phyloP scores from a whole-genome alignment of 352 stramenopile species.

The Globisporangium barbulae region DNA sequence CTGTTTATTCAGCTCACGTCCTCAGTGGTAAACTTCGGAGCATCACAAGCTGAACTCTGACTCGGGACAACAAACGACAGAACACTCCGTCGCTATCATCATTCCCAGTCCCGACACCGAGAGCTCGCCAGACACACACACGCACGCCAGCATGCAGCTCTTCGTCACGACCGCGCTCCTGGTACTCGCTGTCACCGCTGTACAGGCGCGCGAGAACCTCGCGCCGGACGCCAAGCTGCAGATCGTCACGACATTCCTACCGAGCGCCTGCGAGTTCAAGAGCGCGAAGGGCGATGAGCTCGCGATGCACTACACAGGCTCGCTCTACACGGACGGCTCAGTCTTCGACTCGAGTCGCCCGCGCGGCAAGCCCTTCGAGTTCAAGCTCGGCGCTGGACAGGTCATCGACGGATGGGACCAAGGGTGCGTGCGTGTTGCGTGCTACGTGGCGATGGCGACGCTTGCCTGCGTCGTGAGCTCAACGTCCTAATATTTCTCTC shows the following conservation, averaged over 20 bases:
- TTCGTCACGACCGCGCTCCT: slow-evolving; percentile 28
- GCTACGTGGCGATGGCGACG: neutral
- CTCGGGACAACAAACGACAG: neutral
- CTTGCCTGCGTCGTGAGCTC: neutral
- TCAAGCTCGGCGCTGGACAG: slow-evolving; percentile 90
- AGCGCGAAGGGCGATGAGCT: slow-evolving; percentile 84
- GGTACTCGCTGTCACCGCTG: slow-evolving; percentile 21
- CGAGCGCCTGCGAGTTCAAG: slow-evolving; percentile 63
- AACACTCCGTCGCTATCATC: neutral
- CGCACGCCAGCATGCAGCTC: slow-evolving; percentile 38
- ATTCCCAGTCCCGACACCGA: no score
- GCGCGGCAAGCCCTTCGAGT: slow-evolving; percentile 92
- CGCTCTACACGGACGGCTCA: slow-evolving; percentile 92
- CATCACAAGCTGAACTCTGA: neutral
- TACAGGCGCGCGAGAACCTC: slow-evolving; percentile 68
- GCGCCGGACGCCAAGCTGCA: slow-evolving; percentile 62
- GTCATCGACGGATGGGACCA: slow-evolving; percentile 72
- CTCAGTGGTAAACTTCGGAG: neutral
- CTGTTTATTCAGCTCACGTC: neutral
- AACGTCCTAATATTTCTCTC: neutral
- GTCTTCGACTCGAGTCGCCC: slow-evolving; percentile 97
- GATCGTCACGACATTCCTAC: slow-evolving; percentile 79
- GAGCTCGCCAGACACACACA: no score
- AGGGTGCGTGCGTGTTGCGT: slow-evolving; percentile 46
- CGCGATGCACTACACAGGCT: slow-evolving; percentile 96